Evolutionary conservation across 2,329 filamentous ascomycete species (phyloP), one percentile per base, ranked within the genome.

Genomic region (Thielaviopsis euricoi): DNA sequence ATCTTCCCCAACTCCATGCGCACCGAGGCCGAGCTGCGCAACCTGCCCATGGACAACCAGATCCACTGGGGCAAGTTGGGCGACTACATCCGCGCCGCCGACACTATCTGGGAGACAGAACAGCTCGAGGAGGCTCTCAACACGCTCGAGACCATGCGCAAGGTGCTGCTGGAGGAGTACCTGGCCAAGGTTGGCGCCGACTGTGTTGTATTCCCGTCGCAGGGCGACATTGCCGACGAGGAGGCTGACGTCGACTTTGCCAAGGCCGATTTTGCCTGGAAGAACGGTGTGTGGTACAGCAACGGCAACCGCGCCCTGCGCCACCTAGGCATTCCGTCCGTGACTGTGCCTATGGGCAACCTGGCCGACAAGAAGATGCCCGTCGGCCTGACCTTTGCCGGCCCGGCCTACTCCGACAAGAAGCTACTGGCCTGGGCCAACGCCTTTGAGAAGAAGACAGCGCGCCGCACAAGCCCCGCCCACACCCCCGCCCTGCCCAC

Each of bases 281-380:
- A 59, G 0, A 64, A 80, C 53, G 78, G 78, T 0, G 71, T 80
- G 4, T 73, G 71, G 48, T 80, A 79, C 59, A 73, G 71, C 0
- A 77, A 80, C 57, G 77, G 77, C 0, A 79, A 79, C 55, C 67
- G 76, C 1, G 74, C 73, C 0, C 67, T 81, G 1, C 68, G 77
- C 12, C 77, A 81, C 57, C 67, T 80, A 1, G 78, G 78, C 0
- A 71, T 81, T 0, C 78, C 78, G 0, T 77, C 74, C 0, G 70
- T 81, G 1, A 75, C 71, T 0, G 74, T 79, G 0, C 72, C 76
- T 0, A 80, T 80, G 77, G 77, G 77, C 0, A 58, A 70, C 0
- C 70, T 79, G 67, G 63, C 61, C 0, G 67, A 71, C 9, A 74
- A 69, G 52, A 61, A 64, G 0, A 78, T 81, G 73, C 77, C 78